Base-by-base conservation (phyloP, 306 rosid species). In the Pterocarpus santalinus region DNA sequence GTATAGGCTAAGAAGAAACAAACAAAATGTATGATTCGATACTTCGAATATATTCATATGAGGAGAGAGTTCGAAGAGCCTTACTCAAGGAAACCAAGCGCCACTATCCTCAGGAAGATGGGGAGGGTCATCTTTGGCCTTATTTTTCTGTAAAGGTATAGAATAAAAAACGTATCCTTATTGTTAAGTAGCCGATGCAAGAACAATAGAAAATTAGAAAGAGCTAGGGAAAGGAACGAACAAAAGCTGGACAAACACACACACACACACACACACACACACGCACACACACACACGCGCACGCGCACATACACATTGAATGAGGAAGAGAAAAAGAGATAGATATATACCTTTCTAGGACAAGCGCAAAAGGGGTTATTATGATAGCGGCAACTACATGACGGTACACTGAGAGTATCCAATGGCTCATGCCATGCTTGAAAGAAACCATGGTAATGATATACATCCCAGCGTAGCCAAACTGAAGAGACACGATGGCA, bases 101-200 rank as follows among this genome's bases (percentile, higher is more conserved):
- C 74, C 78, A 94, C 52, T 9, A 96, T 81, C 85, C 99, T 88
- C 41, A 91, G 75, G 88, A 96, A 88, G 72, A 94, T 77, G 5
- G 97, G 92, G n/a, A 94, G 88, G 15, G 99, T 96, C 99, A 96
- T 92, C 89, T 86, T 88, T 14, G 99, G 97, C 83, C 99, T 86
- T 70, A 85, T 92, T 79, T 96, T 96, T 82, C 99, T 96, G 94
- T 5, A 62, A 81, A 72, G 4, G 55, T 73, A 65, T 10, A 46
- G 5, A 76, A 53, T 46, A 56, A 73, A 60, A 39, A 82, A 82
- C 36, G 32, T 35, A 22, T 28, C 11, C 57, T 55, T 60, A 62
- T 9, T 80, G 39, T 77, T 77, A 66, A 46, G 9, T 9, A 44
- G 33, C 12, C 69, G 46, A 64, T 65, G 28, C 28, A 22, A 22